A percentile compares a stretch with the other conserved stretches of the same genome.
These are phyloP conservation scores for Corchorus capsularis DNA, from an alignment of 345 rosid genomes.

Conservation along the genomic window DNA sequence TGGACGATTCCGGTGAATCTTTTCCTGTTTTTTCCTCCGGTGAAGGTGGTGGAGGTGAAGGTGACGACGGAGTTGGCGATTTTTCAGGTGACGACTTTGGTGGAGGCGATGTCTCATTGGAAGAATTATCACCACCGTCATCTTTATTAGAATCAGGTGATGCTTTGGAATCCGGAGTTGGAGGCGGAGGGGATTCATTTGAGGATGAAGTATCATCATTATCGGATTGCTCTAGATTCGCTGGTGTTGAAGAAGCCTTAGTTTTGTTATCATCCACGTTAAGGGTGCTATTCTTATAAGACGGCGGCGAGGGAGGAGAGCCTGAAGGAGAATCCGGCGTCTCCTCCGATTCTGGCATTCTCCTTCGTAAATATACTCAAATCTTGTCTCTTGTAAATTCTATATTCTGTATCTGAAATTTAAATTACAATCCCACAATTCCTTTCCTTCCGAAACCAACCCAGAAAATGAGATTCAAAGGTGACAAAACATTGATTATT, in stretches of 20 bases:
- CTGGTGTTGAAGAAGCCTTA: no score
- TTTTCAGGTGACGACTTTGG: conserved; percentile 21
- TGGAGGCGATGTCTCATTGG: conserved; percentile 8
- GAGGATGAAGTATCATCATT: neutral
- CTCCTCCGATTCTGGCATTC: conserved; percentile 50
- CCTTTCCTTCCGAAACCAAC: neutral
- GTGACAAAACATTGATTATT: neutral
- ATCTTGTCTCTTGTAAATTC: neutral
- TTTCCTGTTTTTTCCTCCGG: neutral
- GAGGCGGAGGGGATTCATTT: conserved; percentile 14
- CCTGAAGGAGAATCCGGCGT: conserved; percentile 28
- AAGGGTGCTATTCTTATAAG: neutral
- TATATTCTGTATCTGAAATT: neutral
- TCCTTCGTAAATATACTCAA: neutral
- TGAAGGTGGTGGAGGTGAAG: neutral
- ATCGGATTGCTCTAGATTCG: neutral
- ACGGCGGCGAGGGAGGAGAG: neutral
- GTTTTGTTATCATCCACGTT: neutral
- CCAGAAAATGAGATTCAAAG: neutral
- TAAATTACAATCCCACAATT: neutral
- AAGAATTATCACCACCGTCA: neutral
- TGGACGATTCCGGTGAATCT: neutral
- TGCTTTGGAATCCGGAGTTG: neutral
- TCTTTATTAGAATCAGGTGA: neutral
- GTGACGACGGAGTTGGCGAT: neutral